Conservation (phyloP, 257 asterid genomes). For the Nicotiana otophora region DNA sequence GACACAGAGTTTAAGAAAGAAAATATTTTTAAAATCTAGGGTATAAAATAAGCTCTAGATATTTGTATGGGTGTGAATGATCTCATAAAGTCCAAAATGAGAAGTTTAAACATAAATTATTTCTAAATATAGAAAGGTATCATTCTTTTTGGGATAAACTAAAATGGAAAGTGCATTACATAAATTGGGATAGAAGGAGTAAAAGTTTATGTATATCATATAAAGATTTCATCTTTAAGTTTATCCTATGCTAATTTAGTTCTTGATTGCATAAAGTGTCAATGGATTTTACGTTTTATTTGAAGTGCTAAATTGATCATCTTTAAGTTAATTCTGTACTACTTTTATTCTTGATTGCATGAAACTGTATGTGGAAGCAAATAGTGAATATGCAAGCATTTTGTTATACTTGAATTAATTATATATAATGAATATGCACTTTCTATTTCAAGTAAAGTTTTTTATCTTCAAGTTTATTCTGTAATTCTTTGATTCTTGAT, state of each 20-base stretch:
- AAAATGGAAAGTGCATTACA: no score
- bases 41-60: no score
- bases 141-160: no score
- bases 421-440: background rate
- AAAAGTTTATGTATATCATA: background rate
- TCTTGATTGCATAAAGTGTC: background rate
- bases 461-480: background rate
- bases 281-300: background rate
- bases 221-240: background rate
- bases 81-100: no score
- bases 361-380: background rate
- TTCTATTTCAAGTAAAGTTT: background rate
- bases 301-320: background rate
- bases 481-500: background rate
- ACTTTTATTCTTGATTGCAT: background rate
- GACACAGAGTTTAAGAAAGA: no score
- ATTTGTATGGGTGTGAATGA: no score
- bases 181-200: no score
- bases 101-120: no score
- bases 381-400: background rate
- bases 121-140: no score
- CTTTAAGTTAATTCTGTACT: background rate
- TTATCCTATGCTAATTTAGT: background rate
- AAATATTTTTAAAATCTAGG: no score
- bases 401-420: background rate